Conservation (phyloP, 495 filamentous ascomycete genomes). For the Aspergillus sclerotioniger region DNA sequence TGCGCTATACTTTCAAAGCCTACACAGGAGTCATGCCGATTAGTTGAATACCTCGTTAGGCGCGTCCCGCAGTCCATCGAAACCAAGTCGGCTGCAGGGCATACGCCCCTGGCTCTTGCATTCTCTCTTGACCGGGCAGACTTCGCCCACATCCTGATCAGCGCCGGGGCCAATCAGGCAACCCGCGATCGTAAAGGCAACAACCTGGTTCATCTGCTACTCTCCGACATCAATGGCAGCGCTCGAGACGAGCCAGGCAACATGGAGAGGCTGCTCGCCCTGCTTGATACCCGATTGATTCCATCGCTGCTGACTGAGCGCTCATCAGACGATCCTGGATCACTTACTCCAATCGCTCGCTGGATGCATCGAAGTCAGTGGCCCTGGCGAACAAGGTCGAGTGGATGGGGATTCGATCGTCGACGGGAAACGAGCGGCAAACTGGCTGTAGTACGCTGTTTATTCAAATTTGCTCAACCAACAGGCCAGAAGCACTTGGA, state of each 20-base stretch:
- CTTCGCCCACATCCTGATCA: conserved; percentile 57
- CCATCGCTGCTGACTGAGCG: conserved; percentile 47
- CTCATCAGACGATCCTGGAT: conserved; percentile 35
- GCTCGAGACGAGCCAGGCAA: conserved; percentile 18
- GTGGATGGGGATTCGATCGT: conserved; percentile 5
- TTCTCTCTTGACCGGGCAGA: conserved; percentile 48
- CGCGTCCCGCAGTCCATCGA: conserved; percentile 58
- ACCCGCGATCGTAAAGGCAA: conserved; percentile 48
- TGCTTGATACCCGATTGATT: conserved; percentile 52
- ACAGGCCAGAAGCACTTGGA: conserved; percentile 51
- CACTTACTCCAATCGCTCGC: conserved; percentile 49
- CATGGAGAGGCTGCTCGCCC: conserved; percentile 44
- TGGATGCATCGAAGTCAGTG: conserved; percentile 27
- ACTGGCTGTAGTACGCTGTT: conserved; percentile 18
- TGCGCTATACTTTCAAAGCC: conserved; percentile 53
- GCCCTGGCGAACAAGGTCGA: not conserved
- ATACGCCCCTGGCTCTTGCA: conserved; percentile 62
- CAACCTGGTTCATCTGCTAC: conserved; percentile 60
- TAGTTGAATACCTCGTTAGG: conserved; percentile 61
- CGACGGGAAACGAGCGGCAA: conserved; percentile 4
- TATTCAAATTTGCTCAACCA: conserved; percentile 52
- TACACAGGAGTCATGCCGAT: conserved; percentile 39
- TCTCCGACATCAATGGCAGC: conserved; percentile 22
- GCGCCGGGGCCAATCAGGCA: conserved; percentile 63
- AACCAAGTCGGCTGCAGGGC: conserved; percentile 49